A percentile compares a stretch with the other conserved stretches of the same genome.
Evolutionary conservation across 179 eudicot species (phyloP).

Genomic region (Beta corolliflora): DNA sequence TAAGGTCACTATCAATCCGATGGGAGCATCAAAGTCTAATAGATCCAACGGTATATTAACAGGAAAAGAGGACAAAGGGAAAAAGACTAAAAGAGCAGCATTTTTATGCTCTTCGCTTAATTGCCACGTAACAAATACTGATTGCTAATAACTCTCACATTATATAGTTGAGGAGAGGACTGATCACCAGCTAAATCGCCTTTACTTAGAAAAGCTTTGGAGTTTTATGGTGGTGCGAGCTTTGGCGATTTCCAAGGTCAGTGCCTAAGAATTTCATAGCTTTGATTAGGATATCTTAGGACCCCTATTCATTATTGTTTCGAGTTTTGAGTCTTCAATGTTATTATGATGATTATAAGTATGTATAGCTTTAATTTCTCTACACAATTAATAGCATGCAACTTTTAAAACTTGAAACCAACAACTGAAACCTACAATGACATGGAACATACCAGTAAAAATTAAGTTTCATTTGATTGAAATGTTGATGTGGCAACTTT

Average conservation of each 20-base stretch:
- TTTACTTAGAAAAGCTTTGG: background rate
- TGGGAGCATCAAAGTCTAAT: too few relatives aligned
- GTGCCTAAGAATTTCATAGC: background rate
- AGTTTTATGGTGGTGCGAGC: background rate
- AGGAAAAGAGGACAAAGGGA: background rate
- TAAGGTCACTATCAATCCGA: background rate
- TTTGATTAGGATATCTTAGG: background rate
- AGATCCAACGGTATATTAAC: background rate
- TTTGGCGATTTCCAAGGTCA: background rate
- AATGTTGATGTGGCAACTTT: too few relatives aligned
- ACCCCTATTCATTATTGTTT: background rate
- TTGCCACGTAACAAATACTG: background rate
- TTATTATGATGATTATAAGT: too few relatives aligned
- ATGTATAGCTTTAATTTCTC: too few relatives aligned
- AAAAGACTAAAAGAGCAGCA: background rate
- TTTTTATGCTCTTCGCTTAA: background rate
- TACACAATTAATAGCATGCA: too few relatives aligned
- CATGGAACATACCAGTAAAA: too few relatives aligned
- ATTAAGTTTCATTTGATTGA: too few relatives aligned
- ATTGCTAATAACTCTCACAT: background rate
- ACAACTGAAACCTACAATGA: too few relatives aligned
- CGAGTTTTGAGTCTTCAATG: too few relatives aligned
- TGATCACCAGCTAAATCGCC: background rate
- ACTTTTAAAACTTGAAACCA: too few relatives aligned
- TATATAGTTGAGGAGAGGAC: background rate